Percentiles rank a stretch among this genome's conserved stretches.
Evolutionary conservation across 2,329 filamentous ascomycete species (phyloP).

Genomic region (Xylaria sp.): DNA sequence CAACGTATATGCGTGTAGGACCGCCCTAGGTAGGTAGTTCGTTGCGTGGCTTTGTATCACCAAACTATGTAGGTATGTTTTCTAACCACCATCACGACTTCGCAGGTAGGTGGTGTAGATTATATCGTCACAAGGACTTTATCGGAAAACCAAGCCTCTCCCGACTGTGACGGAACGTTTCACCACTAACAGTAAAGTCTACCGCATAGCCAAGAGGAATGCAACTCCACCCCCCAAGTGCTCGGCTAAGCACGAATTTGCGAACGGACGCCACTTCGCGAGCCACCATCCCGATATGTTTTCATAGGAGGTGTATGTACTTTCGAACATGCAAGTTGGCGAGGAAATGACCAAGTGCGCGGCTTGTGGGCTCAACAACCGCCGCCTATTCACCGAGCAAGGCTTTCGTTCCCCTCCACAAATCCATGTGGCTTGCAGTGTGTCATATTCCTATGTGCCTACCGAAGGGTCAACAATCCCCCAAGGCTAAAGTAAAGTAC

Average conservation of each 20-base stretch:
- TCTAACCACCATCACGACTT: constrained; percentile 4
- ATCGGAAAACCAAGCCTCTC: constrained; percentile 7
- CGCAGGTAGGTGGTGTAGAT: not conserved
- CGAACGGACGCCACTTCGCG: constrained; percentile 14
- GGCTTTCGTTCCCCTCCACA: constrained; percentile 2
- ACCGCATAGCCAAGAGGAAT: constrained; percentile 19
- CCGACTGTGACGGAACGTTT: constrained; percentile 8
- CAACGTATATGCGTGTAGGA: not conserved
- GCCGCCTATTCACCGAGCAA: not conserved
- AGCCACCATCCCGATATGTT: constrained; percentile 12
- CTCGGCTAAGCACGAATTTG: constrained; percentile 18
- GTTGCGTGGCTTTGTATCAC: not conserved
- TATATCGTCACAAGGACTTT: constrained; percentile 4
- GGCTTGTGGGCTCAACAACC: not conserved
- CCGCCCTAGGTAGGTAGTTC: not conserved
- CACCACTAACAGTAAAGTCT: constrained; percentile 8
- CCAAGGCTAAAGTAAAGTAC: not conserved
- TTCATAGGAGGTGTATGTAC: not conserved
- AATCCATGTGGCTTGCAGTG: constrained; percentile 25
- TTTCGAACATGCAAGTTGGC: not conserved
- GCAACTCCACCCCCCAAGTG: constrained; percentile 8
- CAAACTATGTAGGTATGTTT: not conserved
- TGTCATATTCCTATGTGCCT: constrained; percentile 7
- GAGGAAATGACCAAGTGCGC: constrained; percentile 2
- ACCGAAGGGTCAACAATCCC: constrained; percentile 13